These are phyloP conservation scores for Epithemia pelagica DNA, from an alignment of 108 stramenopile genomes.

Conservation along the genomic window DNA sequence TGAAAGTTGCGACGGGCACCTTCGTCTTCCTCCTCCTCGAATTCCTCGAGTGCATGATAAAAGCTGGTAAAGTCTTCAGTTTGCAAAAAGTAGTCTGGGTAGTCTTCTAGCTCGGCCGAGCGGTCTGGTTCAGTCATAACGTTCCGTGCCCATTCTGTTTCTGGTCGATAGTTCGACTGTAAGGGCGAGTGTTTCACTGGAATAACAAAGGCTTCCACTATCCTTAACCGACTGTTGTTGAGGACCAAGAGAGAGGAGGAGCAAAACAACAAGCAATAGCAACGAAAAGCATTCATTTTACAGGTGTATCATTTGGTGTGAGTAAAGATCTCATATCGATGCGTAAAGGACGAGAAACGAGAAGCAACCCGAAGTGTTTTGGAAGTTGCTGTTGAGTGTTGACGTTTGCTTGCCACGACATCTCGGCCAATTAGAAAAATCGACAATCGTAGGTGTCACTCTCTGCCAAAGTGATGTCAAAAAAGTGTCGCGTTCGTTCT, in stretches of 20 bases:
- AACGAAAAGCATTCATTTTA: neutral
- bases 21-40: neutral
- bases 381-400: too few species aligned
- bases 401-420: neutral
- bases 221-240: neutral
- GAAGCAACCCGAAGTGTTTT: too few species aligned
- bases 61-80: slow-evolving; percentile 9
- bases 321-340: too few species aligned
- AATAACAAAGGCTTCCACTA: neutral
- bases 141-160: too few species aligned
- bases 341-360: too few species aligned
- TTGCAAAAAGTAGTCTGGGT: slow-evolving; percentile 8
- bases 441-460: too few species aligned
- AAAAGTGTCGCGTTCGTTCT: neutral
- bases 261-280: neutral
- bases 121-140: neutral
- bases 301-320: too few species aligned
- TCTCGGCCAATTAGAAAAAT: too few species aligned
- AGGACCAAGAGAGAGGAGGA: neutral
- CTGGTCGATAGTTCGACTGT: too few species aligned
- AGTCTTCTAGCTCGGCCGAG: neutral
- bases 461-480: neutral
- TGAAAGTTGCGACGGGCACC: slow-evolving; percentile 4
- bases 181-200: neutral
- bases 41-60: slow-evolving; percentile 3